Percentiles rank a stretch among this genome's conserved stretches.
Conservation (phyloP, 768 basidiomycete genomes). For the Mycena pura region DNA sequence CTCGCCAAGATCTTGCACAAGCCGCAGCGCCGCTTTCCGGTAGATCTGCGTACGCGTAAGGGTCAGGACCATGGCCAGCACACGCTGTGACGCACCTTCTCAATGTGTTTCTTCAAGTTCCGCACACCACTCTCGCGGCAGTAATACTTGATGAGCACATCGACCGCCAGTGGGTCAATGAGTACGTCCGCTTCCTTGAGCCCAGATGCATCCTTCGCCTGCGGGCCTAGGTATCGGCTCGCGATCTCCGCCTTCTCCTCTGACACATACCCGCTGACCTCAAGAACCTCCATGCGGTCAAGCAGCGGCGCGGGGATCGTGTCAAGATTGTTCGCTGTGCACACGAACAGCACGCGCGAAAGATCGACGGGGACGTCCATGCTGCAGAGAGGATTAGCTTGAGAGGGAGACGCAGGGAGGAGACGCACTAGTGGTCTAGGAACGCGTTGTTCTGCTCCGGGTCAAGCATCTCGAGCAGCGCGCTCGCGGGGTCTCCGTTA, state of each 20-base stretch:
- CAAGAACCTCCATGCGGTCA: conserved; percentile 96
- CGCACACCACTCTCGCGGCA: conserved; percentile 97
- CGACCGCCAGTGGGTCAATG: conserved; percentile 79
- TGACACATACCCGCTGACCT: conserved; percentile 93
- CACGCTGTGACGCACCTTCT: conserved; percentile 70
- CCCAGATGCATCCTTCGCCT: conserved; percentile 91
- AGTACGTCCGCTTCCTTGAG: conserved; percentile 84
- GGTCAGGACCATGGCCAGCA: neutral
- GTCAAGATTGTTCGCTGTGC: conserved; percentile 93
- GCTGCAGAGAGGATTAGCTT: conserved; percentile 46
- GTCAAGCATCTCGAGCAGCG: conserved; percentile 91
- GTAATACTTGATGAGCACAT: conserved; percentile 93
- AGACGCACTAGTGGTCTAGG: conserved; percentile 89
- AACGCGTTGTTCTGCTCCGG: conserved; percentile 96
- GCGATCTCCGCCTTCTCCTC: conserved; percentile 93
- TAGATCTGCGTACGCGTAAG: conserved; percentile 71
- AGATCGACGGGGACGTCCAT: conserved; percentile 98
- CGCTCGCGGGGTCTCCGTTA: conserved; percentile 93
- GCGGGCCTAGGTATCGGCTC: conserved; percentile 86
- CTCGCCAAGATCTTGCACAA: conserved; percentile 91
- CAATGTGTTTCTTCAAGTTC: conserved; percentile 97
- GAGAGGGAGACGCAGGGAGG: neutral
- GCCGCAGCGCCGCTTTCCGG: conserved; percentile 91
- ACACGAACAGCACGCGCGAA: conserved; percentile 95
- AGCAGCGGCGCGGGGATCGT: conserved; percentile 94